Evolutionary conservation across 106 monocot genomes (phyloP).

Genomic region (Dioscorea alata): DNA sequence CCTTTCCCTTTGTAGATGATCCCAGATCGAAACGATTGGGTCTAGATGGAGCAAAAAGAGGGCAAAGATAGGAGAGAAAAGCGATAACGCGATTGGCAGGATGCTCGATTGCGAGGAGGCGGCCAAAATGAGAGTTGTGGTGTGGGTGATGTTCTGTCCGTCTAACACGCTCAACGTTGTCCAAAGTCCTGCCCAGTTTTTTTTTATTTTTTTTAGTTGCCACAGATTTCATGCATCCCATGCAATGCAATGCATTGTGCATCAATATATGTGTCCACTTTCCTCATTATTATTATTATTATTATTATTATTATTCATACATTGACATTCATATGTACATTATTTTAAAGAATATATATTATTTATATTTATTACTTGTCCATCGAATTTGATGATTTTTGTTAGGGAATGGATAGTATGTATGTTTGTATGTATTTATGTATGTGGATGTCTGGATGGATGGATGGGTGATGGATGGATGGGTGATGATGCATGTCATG

Average conservation of each 20-base stretch:
- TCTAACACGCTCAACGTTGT: background rate
- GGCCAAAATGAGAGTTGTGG: background rate
- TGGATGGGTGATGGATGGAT: background rate
- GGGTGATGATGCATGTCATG: too few species aligned
- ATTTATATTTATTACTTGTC: too few species aligned
- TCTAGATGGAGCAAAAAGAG: background rate
- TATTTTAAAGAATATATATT: too few species aligned
- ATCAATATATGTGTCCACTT: too few species aligned
- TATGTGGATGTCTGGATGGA: background rate
- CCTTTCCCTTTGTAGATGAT: background rate
- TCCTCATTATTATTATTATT: too few species aligned
- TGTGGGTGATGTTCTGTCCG: conserved; percentile 2
- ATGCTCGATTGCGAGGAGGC: too few species aligned
- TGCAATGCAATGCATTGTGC: background rate
- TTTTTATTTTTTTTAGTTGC: background rate
- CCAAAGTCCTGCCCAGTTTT: conserved; percentile 4
- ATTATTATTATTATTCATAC: too few species aligned
- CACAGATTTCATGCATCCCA: conserved; percentile 10
- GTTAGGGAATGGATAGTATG: too few species aligned
- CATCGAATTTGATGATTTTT: too few species aligned
- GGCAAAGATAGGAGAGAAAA: background rate
- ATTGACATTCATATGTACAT: too few species aligned
- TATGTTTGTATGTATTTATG: too few species aligned
- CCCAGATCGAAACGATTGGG: background rate
- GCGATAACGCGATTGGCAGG: conserved; percentile 1